These are phyloP conservation scores for Chytriomyces sp. DNA, from an alignment of 192 early-diverging fungal species.

Conservation along the genomic window DNA sequence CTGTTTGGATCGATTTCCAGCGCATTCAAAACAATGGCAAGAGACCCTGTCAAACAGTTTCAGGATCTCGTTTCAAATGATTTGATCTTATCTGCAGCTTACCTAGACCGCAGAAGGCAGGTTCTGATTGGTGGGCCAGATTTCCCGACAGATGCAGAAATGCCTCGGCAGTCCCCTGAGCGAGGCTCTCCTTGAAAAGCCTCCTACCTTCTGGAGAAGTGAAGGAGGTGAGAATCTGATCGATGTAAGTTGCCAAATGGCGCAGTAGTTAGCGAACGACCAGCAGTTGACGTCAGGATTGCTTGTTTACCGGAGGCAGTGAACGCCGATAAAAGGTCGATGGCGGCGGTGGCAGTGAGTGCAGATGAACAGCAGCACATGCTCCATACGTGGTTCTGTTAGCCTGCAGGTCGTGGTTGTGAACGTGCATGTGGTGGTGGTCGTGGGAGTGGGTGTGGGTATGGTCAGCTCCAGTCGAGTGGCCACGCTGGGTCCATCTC, in stretches of 20 bases:
- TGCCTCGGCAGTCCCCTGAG: conserved; percentile 77
- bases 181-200: conserved; percentile 80
- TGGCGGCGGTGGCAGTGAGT: conserved; percentile 21
- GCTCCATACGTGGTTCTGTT: neutral
- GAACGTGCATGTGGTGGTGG: conserved; percentile 16
- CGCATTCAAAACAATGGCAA: conserved; percentile 91
- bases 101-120: conserved; percentile 85
- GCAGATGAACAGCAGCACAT: conserved; percentile 24
- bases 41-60: conserved; percentile 6
- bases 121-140: conserved; percentile 90
- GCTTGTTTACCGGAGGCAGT: conserved; percentile 31
- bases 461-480: no score
- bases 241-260: neutral
- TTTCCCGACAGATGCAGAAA: conserved; percentile 87
- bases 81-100: neutral
- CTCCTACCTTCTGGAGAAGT: conserved; percentile 76
- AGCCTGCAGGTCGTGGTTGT: neutral
- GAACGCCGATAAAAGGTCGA: conserved; percentile 51
- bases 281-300: no score
- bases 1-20: conserved; percentile 86
- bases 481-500: no score
- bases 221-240: conserved; percentile 70
- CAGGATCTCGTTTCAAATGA: neutral
- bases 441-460: conserved; percentile 20
- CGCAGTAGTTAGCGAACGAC: neutral